These are phyloP conservation scores for Peziza echinospora DNA, from an alignment of 495 filamentous ascomycete genomes.

Conservation along the genomic window DNA sequence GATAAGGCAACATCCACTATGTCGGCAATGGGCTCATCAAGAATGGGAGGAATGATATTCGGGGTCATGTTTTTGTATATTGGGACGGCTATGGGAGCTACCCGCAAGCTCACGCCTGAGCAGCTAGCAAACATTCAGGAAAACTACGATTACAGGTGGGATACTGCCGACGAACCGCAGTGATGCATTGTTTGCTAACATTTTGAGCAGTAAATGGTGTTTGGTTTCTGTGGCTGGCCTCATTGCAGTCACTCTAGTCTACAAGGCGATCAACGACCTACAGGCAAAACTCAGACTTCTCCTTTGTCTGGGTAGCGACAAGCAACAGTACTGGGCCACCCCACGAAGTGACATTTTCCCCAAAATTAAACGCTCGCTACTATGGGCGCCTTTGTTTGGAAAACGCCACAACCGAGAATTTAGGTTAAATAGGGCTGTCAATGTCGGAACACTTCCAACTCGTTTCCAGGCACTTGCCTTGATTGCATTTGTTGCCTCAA, in stretches of 20 bases:
- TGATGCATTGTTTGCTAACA: no score
- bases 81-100: constrained; percentile 1
- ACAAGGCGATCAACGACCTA: constrained; percentile 36
- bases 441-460: constrained; percentile 73
- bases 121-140: constrained; percentile 3
- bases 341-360: constrained; percentile 32
- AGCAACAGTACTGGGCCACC: constrained; percentile 32
- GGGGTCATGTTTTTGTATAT: constrained; percentile 5
- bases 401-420: constrained; percentile 80
- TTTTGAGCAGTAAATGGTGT: constrained; percentile 16
- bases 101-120: constrained; percentile 1
- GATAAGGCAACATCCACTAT: no score
- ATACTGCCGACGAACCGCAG: no score
- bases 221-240: constrained; percentile 26
- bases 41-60: background rate
- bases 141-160: constrained; percentile 6
- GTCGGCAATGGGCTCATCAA: no score
- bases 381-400: constrained; percentile 60
- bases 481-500: constrained; percentile 45
- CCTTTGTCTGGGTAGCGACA: constrained; percentile 43
- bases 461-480: constrained; percentile 65
- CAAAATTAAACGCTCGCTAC: constrained; percentile 54
- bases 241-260: constrained; percentile 31
- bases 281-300: constrained; percentile 54
- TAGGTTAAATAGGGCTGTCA: constrained; percentile 64